Percentiles rank a stretch among this genome's conserved stretches.
Evolutionary conservation across 208 protist species (phyloP).

Genomic region (Leishmania arabica): DNA sequence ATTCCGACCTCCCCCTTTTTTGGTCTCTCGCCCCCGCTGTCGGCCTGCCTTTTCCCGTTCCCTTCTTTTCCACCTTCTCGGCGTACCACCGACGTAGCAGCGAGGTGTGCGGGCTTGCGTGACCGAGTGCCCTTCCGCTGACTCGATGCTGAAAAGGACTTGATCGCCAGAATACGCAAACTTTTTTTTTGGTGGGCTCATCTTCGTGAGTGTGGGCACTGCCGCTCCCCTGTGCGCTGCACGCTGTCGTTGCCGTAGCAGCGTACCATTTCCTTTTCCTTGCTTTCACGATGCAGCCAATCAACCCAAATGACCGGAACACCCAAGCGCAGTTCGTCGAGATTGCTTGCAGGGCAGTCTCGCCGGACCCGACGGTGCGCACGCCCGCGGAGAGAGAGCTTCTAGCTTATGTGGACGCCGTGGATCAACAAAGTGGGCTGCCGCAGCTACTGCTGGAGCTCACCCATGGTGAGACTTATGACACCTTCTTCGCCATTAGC

Average conservation of each 20-base stretch:
- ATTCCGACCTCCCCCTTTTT: background rate
- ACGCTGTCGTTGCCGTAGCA: background rate
- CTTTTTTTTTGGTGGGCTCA: background rate
- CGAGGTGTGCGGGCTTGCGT: background rate
- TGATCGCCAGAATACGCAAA: background rate
- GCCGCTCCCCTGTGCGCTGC: background rate
- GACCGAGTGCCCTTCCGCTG: background rate
- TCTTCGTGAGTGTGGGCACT: background rate
- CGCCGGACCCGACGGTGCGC: conserved; percentile 50
- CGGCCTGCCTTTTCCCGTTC: background rate
- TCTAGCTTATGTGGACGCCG: conserved; percentile 57
- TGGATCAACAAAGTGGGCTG: conserved; percentile 77
- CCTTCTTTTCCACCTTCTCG: background rate
- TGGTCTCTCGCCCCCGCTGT: background rate
- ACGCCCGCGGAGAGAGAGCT: conserved; percentile 61
- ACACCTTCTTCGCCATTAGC: conserved; percentile 74
- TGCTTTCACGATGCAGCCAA: conserved; percentile 40
- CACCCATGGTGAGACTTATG: conserved; percentile 33
- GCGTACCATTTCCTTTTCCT: background rate
- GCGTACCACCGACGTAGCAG: background rate
- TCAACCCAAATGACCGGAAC: conserved; percentile 50
- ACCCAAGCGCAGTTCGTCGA: conserved; percentile 35
- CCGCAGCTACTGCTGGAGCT: conserved; percentile 51
- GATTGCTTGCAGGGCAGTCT: conserved; percentile 45
- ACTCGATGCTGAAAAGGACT: background rate